A percentile compares a stretch with the other conserved stretches of the same genome.
phyloP scores from a whole-genome alignment of 352 stramenopile genomes.

The Pythium rhizo-oryzae region DNA sequence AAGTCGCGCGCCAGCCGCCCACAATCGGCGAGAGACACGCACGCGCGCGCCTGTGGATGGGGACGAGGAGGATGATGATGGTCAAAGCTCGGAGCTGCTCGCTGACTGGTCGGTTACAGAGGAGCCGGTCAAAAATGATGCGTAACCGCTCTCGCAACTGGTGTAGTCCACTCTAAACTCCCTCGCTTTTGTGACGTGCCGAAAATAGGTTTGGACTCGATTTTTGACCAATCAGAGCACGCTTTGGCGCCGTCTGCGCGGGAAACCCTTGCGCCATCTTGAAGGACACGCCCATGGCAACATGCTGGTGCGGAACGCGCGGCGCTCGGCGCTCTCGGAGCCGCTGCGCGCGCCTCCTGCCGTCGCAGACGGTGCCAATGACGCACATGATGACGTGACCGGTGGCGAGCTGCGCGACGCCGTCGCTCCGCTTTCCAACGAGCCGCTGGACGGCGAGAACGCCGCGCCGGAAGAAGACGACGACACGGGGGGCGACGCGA shows the following conservation, averaged over 20 bases:
- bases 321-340: neutral
- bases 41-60: neutral
- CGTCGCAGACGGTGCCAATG: neutral
- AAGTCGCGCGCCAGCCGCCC: slow-evolving; percentile 5
- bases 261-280: neutral
- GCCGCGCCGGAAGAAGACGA: slow-evolving; percentile 4
- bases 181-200: neutral
- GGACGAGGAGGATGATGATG: slow-evolving; percentile 1
- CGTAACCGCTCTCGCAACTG: neutral
- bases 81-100: slow-evolving; percentile 9
- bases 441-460: slow-evolving; percentile 1
- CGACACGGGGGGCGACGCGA: neutral
- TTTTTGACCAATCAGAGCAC: slow-evolving; percentile 7
- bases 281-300: slow-evolving; percentile 2
- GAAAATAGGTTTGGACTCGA: slow-evolving; percentile 4
- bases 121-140: neutral
- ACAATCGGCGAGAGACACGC: slow-evolving; percentile 8
- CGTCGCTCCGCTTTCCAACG: slow-evolving; percentile 6
- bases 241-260: neutral
- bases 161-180: neutral
- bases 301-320: slow-evolving; percentile 10
- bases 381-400: neutral
- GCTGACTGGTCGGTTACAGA: slow-evolving; percentile 10
- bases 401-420: slow-evolving; percentile 1
- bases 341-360: neutral